Percentiles rank a stretch among this genome's conserved stretches.
These are phyloP conservation scores for Elongisporangium anandrum DNA, from an alignment of 352 stramenopile genomes.

Conservation along the genomic window DNA sequence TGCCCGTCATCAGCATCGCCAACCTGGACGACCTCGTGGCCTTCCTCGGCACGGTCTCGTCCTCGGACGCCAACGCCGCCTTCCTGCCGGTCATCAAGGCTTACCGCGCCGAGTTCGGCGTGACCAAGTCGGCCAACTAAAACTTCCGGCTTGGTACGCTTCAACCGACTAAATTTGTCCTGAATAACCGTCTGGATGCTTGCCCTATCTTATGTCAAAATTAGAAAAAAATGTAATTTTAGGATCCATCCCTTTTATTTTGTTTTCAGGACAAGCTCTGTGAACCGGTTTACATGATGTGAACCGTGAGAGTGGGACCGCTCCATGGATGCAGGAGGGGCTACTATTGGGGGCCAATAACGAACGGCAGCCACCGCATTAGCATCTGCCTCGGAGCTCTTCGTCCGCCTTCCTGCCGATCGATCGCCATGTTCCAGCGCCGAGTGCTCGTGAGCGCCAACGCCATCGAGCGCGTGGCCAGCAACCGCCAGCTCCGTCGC, in stretches of 20 bases:
- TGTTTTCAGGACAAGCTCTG: neutral
- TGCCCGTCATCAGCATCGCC: conserved; percentile 94
- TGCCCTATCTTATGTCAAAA: neutral
- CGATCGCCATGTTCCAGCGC: conserved; percentile 52
- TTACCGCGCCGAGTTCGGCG: conserved; percentile 75
- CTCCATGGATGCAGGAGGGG: neutral
- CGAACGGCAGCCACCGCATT: conserved; percentile 1
- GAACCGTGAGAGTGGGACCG: neutral
- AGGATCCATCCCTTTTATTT: neutral
- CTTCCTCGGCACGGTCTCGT: conserved; percentile 64
- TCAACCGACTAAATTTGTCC: neutral
- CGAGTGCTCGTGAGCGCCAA: conserved; percentile 41
- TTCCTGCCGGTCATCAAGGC: conserved; percentile 67
- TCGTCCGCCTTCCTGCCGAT: neutral
- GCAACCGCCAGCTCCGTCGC: conserved; percentile 83
- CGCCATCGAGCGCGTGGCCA: conserved; percentile 64
- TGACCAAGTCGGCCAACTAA: conserved; percentile 18
- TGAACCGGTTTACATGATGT: neutral
- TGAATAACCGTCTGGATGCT: neutral
- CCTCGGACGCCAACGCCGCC: conserved; percentile 45
- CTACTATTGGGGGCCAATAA: conserved; percentile 1
- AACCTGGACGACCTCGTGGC: conserved; percentile 90
- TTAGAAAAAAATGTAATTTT: neutral
- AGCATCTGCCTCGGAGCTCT: neutral
- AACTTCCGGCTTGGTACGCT: too few relatives aligned